Base-by-base conservation (phyloP, 768 basidiomycete genomes). In the Royoungia palumana region DNA sequence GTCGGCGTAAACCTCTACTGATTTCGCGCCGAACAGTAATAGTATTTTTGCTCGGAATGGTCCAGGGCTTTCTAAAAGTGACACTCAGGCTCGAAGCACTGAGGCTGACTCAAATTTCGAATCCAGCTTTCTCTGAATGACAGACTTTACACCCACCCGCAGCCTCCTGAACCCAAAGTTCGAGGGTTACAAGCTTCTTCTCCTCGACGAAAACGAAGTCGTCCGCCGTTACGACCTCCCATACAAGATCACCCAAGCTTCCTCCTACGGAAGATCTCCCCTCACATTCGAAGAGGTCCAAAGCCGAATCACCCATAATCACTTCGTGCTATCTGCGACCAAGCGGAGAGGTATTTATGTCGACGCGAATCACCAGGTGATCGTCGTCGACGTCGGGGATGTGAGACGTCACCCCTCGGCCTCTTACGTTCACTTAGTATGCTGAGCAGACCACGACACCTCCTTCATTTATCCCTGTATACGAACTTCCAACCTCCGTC, bases 301-400 rank as follows among this genome's bases (percentile, higher is more conserved):
- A 63, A 88, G 85, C 59, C 75, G 91, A 41, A 88, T 94, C 50
- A 78, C 84, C 14, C 87, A 93, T 65, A 92, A 94, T 57, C 91
- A 94, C 61, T 75, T 94, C 13, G 68, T 75, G 12, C 67, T 80
- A 4, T 76, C 78, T 17, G 61, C 63, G 14, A 63, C 74, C 30
- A 70, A 72, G 11, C 67, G 72, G 19, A 71, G 72, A 20, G 81
- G 81, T 3, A 68, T 83, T 22, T 94, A 91, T 57, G 68, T 93
- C 21, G 90, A 92, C 58, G 71, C 76, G 28, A 72, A 79, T 4
- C 76, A 78, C 46, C 76, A 73, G 44, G 79, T 91, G 11, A 73
- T 89, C 41, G 56, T 79, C 6, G 70, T 87, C n/a, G 72, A 76
- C 35, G 44, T 89, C 37, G 66, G 76, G 54, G 63, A 73, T 71